These are phyloP conservation scores for Oryza punctata DNA, from an alignment of 176 grass and related monocot species.

Conservation along the genomic window DNA sequence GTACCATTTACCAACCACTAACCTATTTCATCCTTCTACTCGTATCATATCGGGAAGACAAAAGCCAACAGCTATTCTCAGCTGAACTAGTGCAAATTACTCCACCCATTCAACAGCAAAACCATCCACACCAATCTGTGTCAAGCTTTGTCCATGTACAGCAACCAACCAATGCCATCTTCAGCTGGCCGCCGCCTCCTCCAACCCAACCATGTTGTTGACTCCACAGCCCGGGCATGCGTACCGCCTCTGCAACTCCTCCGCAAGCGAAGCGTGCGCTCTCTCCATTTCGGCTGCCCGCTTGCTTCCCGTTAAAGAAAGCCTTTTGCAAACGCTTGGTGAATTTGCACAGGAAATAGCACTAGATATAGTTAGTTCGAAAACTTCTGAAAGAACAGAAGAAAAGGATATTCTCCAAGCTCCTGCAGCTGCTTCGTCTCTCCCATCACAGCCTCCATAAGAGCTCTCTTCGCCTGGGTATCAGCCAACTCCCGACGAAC, in stretches of 20 bases:
- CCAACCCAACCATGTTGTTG: slow-evolving; percentile 62
- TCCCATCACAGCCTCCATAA: slow-evolving; percentile 68
- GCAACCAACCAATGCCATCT: background rate
- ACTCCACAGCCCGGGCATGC: slow-evolving; percentile 56
- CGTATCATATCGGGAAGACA: background rate
- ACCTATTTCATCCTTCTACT: background rate
- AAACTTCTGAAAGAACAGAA: background rate
- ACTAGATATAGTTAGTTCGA: background rate
- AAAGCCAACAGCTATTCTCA: background rate
- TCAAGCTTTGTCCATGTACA: background rate
- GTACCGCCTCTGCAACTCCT: slow-evolving; percentile 59
- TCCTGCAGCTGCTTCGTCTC: slow-evolving; percentile 63
- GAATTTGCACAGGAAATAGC: background rate
- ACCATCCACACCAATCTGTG: background rate
- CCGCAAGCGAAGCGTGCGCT: slow-evolving; percentile 56
- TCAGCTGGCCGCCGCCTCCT: slow-evolving; percentile 23
- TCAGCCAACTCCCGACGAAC: slow-evolving; percentile 51
- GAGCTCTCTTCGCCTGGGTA: slow-evolving; percentile 59
- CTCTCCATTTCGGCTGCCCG: slow-evolving; percentile 59
- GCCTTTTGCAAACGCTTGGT: background rate
- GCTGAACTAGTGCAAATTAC: background rate
- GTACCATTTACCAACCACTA: background rate
- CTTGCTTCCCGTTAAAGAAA: slow-evolving; percentile 74
- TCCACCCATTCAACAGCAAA: background rate
- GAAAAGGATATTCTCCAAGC: slow-evolving; percentile 75